These are phyloP conservation scores for Acidomyces sp. DNA, from an alignment of 495 filamentous ascomycete genomes.

Conservation along the genomic window DNA sequence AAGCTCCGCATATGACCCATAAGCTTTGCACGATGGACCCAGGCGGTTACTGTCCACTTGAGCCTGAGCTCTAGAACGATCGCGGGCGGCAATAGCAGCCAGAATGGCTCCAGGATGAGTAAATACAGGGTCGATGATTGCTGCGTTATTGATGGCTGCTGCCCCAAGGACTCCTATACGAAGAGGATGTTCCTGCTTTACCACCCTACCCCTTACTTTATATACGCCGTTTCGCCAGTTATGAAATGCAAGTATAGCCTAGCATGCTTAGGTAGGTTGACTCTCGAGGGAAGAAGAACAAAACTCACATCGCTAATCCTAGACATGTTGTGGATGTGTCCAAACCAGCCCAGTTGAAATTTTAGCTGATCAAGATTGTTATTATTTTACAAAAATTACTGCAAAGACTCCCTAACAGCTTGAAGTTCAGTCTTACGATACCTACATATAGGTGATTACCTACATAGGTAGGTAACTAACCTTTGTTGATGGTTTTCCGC, in stretches of 20 bases:
- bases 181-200: constrained; percentile 1
- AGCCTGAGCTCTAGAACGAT: constrained; percentile 36
- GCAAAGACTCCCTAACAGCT: no score
- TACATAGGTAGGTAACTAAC: no score
- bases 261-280: no score
- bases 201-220: neutral
- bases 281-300: no score
- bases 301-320: no score
- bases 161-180: constrained; percentile 9
- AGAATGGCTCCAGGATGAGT: constrained; percentile 48
- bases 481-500: no score
- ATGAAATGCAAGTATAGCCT: constrained; percentile 1
- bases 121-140: constrained; percentile 44
- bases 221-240: constrained; percentile 8
- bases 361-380: no score
- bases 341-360: no score
- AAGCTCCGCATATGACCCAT: constrained; percentile 34
- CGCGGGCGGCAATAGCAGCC: constrained; percentile 45
- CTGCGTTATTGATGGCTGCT: constrained; percentile 32
- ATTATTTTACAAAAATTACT: no score
- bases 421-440: no score
- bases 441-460: no score
- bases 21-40: constrained; percentile 32
- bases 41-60: constrained; percentile 49
- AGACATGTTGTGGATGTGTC: no score